Conservation (phyloP, 345 rosid species). For the Gossypium rotundifolium region DNA sequence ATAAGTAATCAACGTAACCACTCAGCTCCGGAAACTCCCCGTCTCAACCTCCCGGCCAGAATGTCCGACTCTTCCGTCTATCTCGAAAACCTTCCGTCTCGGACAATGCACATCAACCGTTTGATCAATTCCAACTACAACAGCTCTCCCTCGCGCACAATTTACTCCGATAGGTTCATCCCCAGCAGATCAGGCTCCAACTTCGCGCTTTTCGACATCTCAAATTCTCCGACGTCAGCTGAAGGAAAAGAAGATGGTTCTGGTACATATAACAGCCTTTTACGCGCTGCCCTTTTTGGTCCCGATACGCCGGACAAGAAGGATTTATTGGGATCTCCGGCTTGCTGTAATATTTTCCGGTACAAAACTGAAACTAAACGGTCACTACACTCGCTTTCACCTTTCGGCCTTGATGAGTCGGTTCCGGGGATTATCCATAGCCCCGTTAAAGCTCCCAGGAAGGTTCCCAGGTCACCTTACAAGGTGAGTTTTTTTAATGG, state of each 20-base stretch:
- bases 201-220: conserved; percentile 70
- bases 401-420: conserved; percentile 59
- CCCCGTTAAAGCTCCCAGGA: conserved; percentile 77
- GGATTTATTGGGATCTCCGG: conserved; percentile 33
- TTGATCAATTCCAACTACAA: conserved; percentile 62
- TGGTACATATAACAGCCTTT: conserved; percentile 58
- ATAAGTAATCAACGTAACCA: conserved; percentile 1
- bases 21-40: conserved; percentile 20
- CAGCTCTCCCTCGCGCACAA: conserved; percentile 68
- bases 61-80: conserved; percentile 42
- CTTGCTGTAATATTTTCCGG: conserved; percentile 67
- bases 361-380: conserved; percentile 74
- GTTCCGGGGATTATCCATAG: conserved; percentile 52
- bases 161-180: conserved; percentile 89
- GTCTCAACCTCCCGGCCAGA: conserved; percentile 51
- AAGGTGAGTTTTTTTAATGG: conserved; percentile 42
- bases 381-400: conserved; percentile 57
- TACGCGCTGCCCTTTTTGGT: conserved; percentile 71
- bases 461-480: conserved; percentile 80
- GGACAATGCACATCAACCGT: conserved; percentile 47
- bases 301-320: conserved; percentile 74
- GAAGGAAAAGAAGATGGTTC: conserved; percentile 69
- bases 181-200: conserved; percentile 95
- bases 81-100: conserved; percentile 33
- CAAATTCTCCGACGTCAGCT: conserved; percentile 29